Evolutionary conservation across 2,329 filamentous ascomycete species (phyloP), one percentile per base, ranked within the genome.

Genomic region (Alternaria sp.): DNA sequence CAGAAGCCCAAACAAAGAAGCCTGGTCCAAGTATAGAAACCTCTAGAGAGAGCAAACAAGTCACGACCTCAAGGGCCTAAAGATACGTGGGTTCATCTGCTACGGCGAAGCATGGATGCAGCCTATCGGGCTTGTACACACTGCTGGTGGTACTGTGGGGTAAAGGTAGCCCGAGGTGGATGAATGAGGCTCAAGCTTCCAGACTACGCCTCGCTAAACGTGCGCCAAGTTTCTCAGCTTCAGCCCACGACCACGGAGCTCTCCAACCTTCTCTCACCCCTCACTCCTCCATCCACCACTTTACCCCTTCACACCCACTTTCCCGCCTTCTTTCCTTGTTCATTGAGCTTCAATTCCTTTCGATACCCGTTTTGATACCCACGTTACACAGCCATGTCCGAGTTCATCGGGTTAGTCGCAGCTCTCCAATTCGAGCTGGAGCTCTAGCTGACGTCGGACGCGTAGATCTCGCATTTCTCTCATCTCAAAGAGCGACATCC

Each of bases 401-500:
- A 88, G 81, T 88, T 85, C 79, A 87, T 88, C 71, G 86, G 85
- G 85, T 87, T 56, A 74, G 82, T 80, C 62, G 61, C 74, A 75
- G 65, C 72, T 68, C 78, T 75, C 75, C 68, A 61, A 47, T 51
- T 69, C 64, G 56, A 64, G 59, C 58, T 69, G 58, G 65, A 78
- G 75, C 75, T 79, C 61, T 62, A 62, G 62, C 75, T 79, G 65
- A 79, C 73, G 54, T 65, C 69, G 55, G 65, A 59, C 54, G 66
- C 67, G 72, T 81, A 94, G 93, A 82, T 92, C 94, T 82, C 91
- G 91, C 79, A 97, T 97, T 85, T 97, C 93, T 65, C 88, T 97
- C 83, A 95, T 97, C 81, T 97, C 94, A 63, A 96, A 94, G 85
- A 97, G 93, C 81, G 93, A 97, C 83, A 97, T 97, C 82, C 92